phyloP scores from a whole-genome alignment of 306 rosid species.

The Ceratonia siliqua region DNA sequence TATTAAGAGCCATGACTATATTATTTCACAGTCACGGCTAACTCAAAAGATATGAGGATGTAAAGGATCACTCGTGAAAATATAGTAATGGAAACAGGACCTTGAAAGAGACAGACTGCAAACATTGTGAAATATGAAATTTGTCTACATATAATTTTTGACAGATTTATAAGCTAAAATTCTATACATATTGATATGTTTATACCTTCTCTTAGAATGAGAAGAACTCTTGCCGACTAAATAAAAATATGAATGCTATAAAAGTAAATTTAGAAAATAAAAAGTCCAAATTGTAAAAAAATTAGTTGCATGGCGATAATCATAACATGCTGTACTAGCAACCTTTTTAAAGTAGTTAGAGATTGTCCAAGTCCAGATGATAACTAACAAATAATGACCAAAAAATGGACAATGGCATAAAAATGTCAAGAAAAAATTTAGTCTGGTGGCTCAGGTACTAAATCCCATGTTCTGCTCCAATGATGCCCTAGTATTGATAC shows the following conservation, averaged over 20 bases:
- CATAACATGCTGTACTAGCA: neutral
- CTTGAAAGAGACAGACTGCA: neutral
- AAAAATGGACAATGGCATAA: neutral
- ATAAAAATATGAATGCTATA: neutral
- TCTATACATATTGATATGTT: neutral
- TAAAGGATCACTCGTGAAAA: slow-evolving; percentile 11
- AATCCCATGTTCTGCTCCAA: slow-evolving; percentile 12
- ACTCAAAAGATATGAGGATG: neutral
- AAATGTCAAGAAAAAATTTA: slow-evolving; percentile 1
- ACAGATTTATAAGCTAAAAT: neutral
- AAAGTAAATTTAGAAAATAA: neutral
- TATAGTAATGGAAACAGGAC: neutral
- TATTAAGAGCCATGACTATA: slow-evolving; percentile 38
- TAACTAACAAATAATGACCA: neutral
- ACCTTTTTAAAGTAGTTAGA: neutral
- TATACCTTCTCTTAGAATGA: neutral
- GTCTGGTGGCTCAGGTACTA: slow-evolving; percentile 5
- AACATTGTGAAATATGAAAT: neutral
- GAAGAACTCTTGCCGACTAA: neutral
- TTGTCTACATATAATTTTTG: neutral
- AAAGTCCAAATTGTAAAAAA: neutral
- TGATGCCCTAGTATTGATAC: neutral
- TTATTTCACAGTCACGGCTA: slow-evolving; percentile 17
- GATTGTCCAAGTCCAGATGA: neutral
- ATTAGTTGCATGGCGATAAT: neutral